These are phyloP conservation scores for Xylariaceae sp. DNA, from an alignment of 2,329 filamentous ascomycete species.

Conservation along the genomic window DNA sequence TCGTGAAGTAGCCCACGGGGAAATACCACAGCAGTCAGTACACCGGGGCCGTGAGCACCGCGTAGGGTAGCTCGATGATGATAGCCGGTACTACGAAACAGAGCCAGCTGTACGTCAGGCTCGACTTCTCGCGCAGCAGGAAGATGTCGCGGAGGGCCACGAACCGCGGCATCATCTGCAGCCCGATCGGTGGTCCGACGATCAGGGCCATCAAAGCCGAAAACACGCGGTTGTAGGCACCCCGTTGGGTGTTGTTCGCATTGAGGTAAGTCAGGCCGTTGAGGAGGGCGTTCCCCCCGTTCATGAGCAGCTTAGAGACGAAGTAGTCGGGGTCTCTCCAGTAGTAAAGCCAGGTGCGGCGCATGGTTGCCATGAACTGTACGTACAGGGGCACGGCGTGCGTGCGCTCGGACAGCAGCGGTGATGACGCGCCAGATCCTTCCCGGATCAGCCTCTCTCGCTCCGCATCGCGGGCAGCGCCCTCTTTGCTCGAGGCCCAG, in stretches of 20 bases:
- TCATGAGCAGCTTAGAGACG: slow-evolving; percentile 62
- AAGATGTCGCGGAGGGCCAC: slow-evolving; percentile 63
- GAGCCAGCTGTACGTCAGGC: too few species aligned
- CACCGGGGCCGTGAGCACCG: too few species aligned
- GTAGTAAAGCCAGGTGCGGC: slow-evolving; percentile 62
- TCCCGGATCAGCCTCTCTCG: slow-evolving; percentile 8
- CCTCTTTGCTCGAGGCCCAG: too few species aligned
- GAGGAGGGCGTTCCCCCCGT: slow-evolving; percentile 65
- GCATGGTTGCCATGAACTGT: slow-evolving; percentile 56
- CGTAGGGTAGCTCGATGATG: too few species aligned
- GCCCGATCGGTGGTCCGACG: slow-evolving; percentile 71
- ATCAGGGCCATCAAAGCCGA: slow-evolving; percentile 76
- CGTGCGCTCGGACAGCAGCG: too few species aligned
- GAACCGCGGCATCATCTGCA: slow-evolving; percentile 75
- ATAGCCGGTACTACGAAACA: too few species aligned
- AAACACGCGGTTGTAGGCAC: slow-evolving; percentile 72
- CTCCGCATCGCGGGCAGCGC: too few species aligned
- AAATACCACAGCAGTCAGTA: too few species aligned
- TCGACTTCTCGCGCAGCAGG: too few species aligned
- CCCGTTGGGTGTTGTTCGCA: slow-evolving; percentile 56
- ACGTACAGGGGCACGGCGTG: too few species aligned
- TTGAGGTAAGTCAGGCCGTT: slow-evolving; percentile 72
- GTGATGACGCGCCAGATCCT: slow-evolving; percentile 50
- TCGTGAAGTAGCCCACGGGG: too few species aligned
- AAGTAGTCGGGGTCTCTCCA: slow-evolving; percentile 68